Evolutionary conservation across 805 yeast species (phyloP).

Genomic region (Starmerella geochares): DNA sequence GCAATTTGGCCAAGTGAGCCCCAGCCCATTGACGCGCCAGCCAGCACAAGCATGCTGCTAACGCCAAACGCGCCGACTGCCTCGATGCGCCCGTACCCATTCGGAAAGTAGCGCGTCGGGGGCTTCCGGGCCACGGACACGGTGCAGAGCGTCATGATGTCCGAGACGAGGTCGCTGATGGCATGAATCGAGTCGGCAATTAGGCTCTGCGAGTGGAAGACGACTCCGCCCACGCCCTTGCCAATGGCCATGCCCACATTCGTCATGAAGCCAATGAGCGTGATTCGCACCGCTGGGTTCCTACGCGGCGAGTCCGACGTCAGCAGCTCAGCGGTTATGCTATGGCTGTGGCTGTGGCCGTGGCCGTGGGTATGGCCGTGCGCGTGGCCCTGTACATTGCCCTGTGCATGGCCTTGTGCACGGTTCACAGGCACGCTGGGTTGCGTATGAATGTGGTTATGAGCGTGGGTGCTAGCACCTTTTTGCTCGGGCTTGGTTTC

Average conservation of each 20-base stretch:
- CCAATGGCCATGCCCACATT: conserved; percentile 79
- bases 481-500: neutral
- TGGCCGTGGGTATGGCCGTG: conserved; percentile 13
- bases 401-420: neutral
- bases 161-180: conserved; percentile 78
- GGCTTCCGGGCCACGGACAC: conserved; percentile 62
- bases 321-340: conserved; percentile 26
- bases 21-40: conserved; percentile 90
- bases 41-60: conserved; percentile 67
- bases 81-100: conserved; percentile 89
- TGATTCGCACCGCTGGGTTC: conserved; percentile 84
- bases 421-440: too few species aligned
- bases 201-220: conserved; percentile 88
- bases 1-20: conserved; percentile 46
- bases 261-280: conserved; percentile 79
- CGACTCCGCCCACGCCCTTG: conserved; percentile 80
- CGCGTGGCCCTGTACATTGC: conserved; percentile 1
- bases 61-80: conserved; percentile 86
- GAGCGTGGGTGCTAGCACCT: neutral
- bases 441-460: neutral
- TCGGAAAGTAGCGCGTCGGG: conserved; percentile 56
- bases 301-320: conserved; percentile 32
- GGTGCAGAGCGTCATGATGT: conserved; percentile 77
- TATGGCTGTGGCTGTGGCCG: conserved; percentile 19
- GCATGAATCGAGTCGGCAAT: conserved; percentile 94